Evolutionary conservation across 1,284 basidiomycete genomes (phyloP).

Genomic region (Cryptococcus jaspeensis): DNA sequence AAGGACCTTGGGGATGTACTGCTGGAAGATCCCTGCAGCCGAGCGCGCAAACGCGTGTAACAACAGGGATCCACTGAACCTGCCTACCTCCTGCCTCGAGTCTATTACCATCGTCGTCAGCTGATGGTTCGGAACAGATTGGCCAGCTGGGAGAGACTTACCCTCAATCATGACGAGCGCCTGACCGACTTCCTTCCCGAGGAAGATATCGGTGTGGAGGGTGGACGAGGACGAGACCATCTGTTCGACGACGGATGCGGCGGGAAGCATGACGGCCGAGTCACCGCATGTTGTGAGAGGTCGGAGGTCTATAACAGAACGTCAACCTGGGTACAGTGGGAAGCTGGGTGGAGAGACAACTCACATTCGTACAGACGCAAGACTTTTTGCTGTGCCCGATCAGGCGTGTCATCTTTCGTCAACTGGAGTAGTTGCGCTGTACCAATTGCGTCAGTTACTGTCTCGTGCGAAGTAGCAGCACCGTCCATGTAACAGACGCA

Average conservation of each 20-base stretch:
- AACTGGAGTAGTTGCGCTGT: constrained; percentile 43
- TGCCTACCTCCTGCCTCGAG: constrained; percentile 46
- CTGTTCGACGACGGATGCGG: constrained; percentile 46
- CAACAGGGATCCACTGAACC: constrained; percentile 61
- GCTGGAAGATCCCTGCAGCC: constrained; percentile 79
- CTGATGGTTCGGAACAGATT: no score
- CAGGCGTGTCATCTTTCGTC: constrained; percentile 47
- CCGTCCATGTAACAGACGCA: constrained; percentile 18
- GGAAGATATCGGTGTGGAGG: constrained; percentile 48
- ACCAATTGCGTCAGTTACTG: not conserved
- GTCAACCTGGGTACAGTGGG: not conserved
- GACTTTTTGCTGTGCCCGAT: constrained; percentile 46
- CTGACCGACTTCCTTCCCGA: constrained; percentile 49
- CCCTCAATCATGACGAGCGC: constrained; percentile 48
- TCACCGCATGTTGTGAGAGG: constrained; percentile 48
- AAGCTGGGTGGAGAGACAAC: constrained; percentile 7
- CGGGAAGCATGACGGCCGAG: constrained; percentile 49
- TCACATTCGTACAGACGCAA: constrained; percentile 48
- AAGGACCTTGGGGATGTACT: constrained; percentile 79
- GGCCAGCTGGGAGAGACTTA: constrained; percentile 14
- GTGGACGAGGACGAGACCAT: constrained; percentile 49
- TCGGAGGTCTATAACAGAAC: constrained; percentile 36
- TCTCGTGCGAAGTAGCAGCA: not conserved
- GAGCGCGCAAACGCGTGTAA: constrained; percentile 86
- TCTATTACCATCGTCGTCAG: constrained; percentile 22